These are phyloP conservation scores for Apostasia ramifera DNA, from an alignment of 106 monocot species.

Conservation along the genomic window DNA sequence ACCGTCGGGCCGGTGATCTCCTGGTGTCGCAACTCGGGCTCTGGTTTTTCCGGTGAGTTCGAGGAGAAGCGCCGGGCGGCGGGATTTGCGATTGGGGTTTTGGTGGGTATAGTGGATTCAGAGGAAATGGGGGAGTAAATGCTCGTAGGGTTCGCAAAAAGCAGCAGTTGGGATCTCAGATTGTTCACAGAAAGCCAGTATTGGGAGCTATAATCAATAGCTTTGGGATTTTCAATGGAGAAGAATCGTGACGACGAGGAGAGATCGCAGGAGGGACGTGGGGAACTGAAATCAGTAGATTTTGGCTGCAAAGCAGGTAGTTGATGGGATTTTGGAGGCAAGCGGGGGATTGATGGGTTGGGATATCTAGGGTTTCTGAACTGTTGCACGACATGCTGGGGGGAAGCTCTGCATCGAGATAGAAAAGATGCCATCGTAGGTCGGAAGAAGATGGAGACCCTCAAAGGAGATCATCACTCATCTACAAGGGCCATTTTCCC, in stretches of 20 bases:
- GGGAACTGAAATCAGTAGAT: neutral
- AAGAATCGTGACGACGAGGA: neutral
- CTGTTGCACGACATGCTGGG: conserved; percentile 5
- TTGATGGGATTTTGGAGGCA: neutral
- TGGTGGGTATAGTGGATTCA: neutral
- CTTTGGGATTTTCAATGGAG: neutral
- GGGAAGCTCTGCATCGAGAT: conserved; percentile 11
- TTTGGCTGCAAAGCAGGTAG: neutral
- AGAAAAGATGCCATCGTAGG: conserved; percentile 21
- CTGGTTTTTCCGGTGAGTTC: neutral
- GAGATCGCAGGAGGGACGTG: neutral
- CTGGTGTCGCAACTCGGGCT: conserved; percentile 51
- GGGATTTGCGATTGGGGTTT: neutral
- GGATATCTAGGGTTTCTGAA: conserved; percentile 4
- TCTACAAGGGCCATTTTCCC: no score
- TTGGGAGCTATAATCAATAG: neutral
- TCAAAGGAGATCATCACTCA: no score
- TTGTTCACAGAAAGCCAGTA: neutral
- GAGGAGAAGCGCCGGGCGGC: conserved; percentile 4
- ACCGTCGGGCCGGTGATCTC: conserved; percentile 95
- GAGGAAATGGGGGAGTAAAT: neutral
- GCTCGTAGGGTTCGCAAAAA: no score
- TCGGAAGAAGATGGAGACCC: neutral
- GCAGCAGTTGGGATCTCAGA: neutral
- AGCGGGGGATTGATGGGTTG: neutral